These are phyloP conservation scores for Aspergillus sp. DNA, from an alignment of 2,329 filamentous ascomycete genomes.

Conservation along the genomic window DNA sequence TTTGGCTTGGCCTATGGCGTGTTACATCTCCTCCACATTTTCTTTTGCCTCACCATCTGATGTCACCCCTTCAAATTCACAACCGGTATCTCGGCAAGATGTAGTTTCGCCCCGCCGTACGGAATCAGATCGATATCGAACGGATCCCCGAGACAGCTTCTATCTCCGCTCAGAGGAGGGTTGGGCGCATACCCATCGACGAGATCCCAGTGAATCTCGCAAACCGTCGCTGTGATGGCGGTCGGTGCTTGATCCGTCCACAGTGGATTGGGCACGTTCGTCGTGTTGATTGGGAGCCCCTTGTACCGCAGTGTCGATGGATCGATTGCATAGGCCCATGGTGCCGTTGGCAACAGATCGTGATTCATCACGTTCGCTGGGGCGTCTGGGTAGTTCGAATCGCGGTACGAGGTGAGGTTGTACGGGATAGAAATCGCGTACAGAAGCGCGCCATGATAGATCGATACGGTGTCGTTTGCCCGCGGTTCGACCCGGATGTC, in stretches of 20 bases:
- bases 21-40: background rate
- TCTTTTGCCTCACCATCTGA: too few species aligned
- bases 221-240: constrained; percentile 33
- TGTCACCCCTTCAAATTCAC: constrained; percentile 4
- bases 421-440: constrained; percentile 42
- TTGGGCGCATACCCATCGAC: constrained; percentile 31
- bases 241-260: constrained; percentile 35
- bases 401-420: constrained; percentile 9
- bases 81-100: constrained; percentile 44
- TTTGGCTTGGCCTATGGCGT: background rate
- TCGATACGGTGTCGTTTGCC: constrained; percentile 42
- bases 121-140: constrained; percentile 41
- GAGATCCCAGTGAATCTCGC: constrained; percentile 37
- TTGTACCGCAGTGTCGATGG: constrained; percentile 34
- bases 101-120: constrained; percentile 48
- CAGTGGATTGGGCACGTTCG: constrained; percentile 18
- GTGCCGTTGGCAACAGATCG: constrained; percentile 30
- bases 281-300: constrained; percentile 6
- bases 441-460: constrained; percentile 45
- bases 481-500: constrained; percentile 27
- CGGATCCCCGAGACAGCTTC: constrained; percentile 23
- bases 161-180: constrained; percentile 29
- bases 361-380: constrained; percentile 33
- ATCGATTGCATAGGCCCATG: constrained; percentile 31
- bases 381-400: background rate